Evolutionary conservation across 75 land plant genomes (phyloP).

Genomic region (Cunninghamia lanceolata): DNA sequence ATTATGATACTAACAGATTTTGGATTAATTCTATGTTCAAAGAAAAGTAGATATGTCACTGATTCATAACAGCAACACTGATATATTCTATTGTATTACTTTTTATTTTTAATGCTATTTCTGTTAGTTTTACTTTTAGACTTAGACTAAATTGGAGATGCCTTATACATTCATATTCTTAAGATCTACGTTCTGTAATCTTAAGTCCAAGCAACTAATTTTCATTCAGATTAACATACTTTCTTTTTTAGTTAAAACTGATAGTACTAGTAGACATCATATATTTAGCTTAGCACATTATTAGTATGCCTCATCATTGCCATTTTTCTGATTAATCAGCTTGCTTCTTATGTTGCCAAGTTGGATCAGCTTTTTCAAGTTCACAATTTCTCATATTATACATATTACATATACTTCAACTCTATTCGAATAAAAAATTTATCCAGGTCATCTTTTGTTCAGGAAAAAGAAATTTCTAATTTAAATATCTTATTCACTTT

Average conservation of each 20-base stretch:
- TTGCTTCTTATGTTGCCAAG: background rate
- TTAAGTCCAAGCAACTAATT: background rate
- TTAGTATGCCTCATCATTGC: background rate
- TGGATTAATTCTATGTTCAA: background rate
- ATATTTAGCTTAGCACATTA: background rate
- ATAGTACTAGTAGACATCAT: background rate
- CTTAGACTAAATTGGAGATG: background rate
- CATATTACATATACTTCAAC: background rate
- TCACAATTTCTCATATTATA: background rate
- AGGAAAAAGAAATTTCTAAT: background rate
- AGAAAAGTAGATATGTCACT: background rate
- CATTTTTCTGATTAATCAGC: background rate
- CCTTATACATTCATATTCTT: background rate
- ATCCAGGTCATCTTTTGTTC: background rate
- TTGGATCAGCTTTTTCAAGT: background rate
- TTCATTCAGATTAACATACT: background rate
- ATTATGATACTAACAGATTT: background rate
- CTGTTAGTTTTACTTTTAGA: background rate
- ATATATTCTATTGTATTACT: background rate
- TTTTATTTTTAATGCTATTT: background rate
- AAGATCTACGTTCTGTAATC: background rate
- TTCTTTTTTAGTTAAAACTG: background rate
- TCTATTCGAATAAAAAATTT: background rate
- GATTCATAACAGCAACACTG: background rate
- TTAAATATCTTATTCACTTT: background rate